phyloP scores from a whole-genome alignment of 2,329 filamentous ascomycete genomes.

The Stagonosporopsis rhizophila region DNA sequence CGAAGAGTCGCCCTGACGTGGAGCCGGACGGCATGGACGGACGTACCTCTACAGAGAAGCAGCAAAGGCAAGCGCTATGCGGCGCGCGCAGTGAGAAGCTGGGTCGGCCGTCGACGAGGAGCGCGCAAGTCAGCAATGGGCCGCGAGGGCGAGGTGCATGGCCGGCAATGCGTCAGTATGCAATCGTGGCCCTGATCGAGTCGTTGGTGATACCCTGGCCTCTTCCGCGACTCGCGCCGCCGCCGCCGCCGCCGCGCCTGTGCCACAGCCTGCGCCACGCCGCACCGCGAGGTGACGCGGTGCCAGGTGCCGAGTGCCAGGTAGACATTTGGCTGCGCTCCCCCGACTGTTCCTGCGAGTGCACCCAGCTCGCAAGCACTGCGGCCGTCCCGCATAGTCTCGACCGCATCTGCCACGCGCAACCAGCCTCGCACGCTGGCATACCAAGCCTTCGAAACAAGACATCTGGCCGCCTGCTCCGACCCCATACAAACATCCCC shows the following conservation, averaged over 20 bases:
- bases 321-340: constrained; percentile 1
- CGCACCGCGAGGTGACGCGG: constrained; percentile 5
- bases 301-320: constrained; percentile 10
- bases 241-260: background rate
- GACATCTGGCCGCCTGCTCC: constrained; percentile 5
- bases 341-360: background rate
- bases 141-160: constrained; percentile 33
- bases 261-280: constrained; percentile 11
- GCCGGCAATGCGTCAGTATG: constrained; percentile 25
- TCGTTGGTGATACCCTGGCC: constrained; percentile 15
- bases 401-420: background rate
- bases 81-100: constrained; percentile 10
- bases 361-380: background rate
- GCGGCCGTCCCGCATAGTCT: background rate
- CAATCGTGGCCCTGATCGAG: constrained; percentile 6
- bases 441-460: constrained; percentile 1
- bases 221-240: constrained; percentile 13
- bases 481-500: constrained; percentile 8
- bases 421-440: background rate
- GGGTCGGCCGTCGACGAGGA: constrained; percentile 16
- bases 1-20: constrained; percentile 5
- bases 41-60: constrained; percentile 47
- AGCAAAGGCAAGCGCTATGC: constrained; percentile 24
- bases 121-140: constrained; percentile 30
- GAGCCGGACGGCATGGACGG: background rate